These are phyloP conservation scores for Discostella stelligeroides DNA, from an alignment of 108 stramenopile species.

Conservation along the genomic window DNA sequence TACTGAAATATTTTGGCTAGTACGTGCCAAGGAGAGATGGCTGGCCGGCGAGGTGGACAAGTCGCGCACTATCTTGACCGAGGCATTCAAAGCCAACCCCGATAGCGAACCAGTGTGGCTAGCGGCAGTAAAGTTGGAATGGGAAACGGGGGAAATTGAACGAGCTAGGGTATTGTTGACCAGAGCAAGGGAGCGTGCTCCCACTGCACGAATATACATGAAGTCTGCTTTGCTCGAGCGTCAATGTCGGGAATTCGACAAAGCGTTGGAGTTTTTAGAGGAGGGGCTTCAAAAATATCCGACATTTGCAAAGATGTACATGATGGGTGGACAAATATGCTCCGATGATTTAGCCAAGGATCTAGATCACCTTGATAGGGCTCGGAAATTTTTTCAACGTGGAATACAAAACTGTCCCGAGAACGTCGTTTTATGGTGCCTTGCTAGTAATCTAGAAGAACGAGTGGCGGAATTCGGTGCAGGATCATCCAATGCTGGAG, in stretches of 20 bases:
- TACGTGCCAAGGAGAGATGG: slow-evolving; percentile 97
- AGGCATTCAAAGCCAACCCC: slow-evolving; percentile 95
- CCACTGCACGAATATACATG: slow-evolving; percentile 91
- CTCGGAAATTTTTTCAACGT: slow-evolving; percentile 73
- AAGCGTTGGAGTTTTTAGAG: slow-evolving; percentile 71
- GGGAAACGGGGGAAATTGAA: slow-evolving; percentile 93
- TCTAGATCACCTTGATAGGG: slow-evolving; percentile 66
- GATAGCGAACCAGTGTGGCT: slow-evolving; percentile 95
- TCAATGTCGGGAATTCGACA: slow-evolving; percentile 53
- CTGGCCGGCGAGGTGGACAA: slow-evolving; percentile 81
- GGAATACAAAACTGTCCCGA: slow-evolving; percentile 86
- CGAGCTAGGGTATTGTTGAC: slow-evolving; percentile 87
- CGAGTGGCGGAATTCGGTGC: slow-evolving; percentile 40
- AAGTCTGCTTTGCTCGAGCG: slow-evolving; percentile 94
- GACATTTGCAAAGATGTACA: slow-evolving; percentile 86
- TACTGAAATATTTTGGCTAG: slow-evolving; percentile 96
- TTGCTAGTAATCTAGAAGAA: slow-evolving; percentile 92
- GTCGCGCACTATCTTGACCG: slow-evolving; percentile 90
- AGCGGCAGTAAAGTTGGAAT: slow-evolving; percentile 97
- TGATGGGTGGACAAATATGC: slow-evolving; percentile 97
- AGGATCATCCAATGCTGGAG: slow-evolving; percentile 51
- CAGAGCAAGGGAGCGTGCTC: slow-evolving; percentile 84
- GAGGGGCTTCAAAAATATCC: slow-evolving; percentile 81
- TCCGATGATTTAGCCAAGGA: slow-evolving; percentile 68
- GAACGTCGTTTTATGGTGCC: slow-evolving; percentile 84